A percentile compares a stretch with the other conserved stretches of the same genome.
phyloP scores from a whole-genome alignment of 345 rosid genomes.

The Garcia nutans region DNA sequence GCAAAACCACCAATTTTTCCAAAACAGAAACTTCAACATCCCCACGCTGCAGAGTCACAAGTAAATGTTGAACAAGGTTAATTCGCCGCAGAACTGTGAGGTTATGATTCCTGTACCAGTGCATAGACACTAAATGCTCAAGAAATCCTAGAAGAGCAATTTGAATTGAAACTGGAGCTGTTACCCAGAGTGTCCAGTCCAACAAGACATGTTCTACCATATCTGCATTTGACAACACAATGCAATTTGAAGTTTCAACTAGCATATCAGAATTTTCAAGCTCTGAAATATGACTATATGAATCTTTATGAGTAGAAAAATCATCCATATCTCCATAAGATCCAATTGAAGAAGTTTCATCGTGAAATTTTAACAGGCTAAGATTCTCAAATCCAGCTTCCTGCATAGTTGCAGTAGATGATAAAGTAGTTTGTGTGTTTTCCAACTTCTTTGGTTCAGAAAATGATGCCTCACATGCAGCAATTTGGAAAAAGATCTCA shows the following conservation, averaged over 20 bases:
- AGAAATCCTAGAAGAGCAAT: constrained; percentile 90
- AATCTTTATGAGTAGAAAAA: constrained; percentile 84
- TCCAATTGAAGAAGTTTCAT: constrained; percentile 82
- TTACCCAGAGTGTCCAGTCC: constrained; percentile 99
- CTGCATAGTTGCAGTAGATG: constrained; percentile 52
- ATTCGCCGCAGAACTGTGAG: constrained; percentile 90
- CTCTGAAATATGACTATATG: constrained; percentile 91
- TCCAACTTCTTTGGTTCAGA: constrained; percentile 82
- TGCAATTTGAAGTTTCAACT: constrained; percentile 91
- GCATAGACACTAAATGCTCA: constrained; percentile 98
- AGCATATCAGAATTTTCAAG: constrained; percentile 77
- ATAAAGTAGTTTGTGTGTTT: constrained; percentile 35
- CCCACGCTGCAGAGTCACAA: constrained; percentile 96
- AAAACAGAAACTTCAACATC: constrained; percentile 97
- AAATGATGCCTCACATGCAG: constrained; percentile 99
- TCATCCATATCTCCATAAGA: constrained; percentile 96
- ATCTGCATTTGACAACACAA: constrained; percentile 93
- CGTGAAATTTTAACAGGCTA: constrained; percentile 70
- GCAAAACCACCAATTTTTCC: constrained; percentile 93
- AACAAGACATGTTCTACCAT: constrained; percentile 99
- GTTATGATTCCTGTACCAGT: constrained; percentile 99
- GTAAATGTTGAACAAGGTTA: constrained; percentile 91
- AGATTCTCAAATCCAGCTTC: constrained; percentile 83
- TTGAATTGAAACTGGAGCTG: constrained; percentile 89
- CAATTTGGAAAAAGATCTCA: constrained; percentile 93